Base-by-base conservation (phyloP, 169 alveolate genomes). In the Plasmodium gonderi region DNA sequence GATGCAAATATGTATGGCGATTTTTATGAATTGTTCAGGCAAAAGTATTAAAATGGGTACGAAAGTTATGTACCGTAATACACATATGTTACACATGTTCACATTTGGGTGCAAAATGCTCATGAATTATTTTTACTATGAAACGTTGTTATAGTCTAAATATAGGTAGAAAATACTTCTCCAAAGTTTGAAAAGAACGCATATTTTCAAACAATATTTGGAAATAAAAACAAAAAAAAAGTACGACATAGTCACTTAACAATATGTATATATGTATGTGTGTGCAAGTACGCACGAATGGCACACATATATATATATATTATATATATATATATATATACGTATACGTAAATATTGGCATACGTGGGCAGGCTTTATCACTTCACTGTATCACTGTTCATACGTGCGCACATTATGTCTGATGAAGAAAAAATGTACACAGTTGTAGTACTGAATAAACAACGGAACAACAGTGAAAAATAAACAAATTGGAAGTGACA, bases 241-340 rank as follows among this genome's bases (percentile, higher is more conserved):
- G 9, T 60, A 23, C 72, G 40, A 23, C 72, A 60, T 20, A 60
- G 38, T 60, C 72, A 60, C 72, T 60, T 60, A 12, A 60, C 8
- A 60, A 36, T 60, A 36, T 60, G 72, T 60, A 36, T 60, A 36
- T 36, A 60, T n/a, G 38, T 54, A 54, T 60, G 72, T 60, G 72
- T 60, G 72, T 60, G 72, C 72, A 60, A 5, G 38, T 54, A 54
- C 68, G 68, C 68, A 51, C 72, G 72, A 20, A 54, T 14, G 72
- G 72, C 31, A 33, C 72, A 33, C 72, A 14, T 33, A 0, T 11
- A 5, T 54, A 54, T 33, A 33, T 11, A 54, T 54, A 54, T 54
- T 17, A 14, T 33, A 0, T 11, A 5, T 54, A 54, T 33, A 33
- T 11, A 54, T 54, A 54, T 54, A n/a, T 33, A 54, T 17, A 54